phyloP scores from a whole-genome alignment of 176 grass and related monocot species.

The Cymbopogon citratus region DNA sequence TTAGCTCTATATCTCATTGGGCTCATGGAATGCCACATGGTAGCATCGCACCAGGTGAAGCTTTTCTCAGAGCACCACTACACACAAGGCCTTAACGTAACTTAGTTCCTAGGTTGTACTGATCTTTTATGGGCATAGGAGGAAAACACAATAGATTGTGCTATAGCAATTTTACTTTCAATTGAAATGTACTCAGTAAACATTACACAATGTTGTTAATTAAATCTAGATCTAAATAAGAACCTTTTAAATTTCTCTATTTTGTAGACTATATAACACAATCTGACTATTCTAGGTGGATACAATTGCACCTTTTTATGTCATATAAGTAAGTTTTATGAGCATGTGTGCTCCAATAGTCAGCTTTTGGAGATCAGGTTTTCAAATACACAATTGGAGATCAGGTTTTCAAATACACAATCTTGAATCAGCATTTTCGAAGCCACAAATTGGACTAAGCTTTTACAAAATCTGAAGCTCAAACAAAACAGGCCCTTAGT shows the following conservation, averaged over 20 bases:
- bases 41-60: not conserved
- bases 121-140: not conserved
- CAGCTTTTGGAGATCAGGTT: not conserved
- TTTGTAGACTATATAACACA: not conserved
- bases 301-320: not conserved
- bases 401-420: not conserved
- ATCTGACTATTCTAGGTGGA: not conserved
- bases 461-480: not conserved
- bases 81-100: not conserved
- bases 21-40: not conserved
- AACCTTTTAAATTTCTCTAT: conserved; percentile 7
- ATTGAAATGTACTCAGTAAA: not conserved
- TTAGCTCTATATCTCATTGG: not conserved
- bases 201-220: not conserved
- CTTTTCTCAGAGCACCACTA: not conserved
- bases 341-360: not conserved
- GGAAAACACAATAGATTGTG: not conserved
- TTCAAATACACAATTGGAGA: not conserved
- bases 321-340: not conserved
- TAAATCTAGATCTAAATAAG: not conserved
- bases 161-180: not conserved
- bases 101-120: conserved; percentile 10
- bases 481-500: not conserved
- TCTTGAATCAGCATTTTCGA: not conserved
- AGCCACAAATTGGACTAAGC: not conserved